Evolutionary conservation across 495 filamentous ascomycete genomes (phyloP), one percentile per base, ranked within the genome.

Genomic region (Trichocladium antarcticum): DNA sequence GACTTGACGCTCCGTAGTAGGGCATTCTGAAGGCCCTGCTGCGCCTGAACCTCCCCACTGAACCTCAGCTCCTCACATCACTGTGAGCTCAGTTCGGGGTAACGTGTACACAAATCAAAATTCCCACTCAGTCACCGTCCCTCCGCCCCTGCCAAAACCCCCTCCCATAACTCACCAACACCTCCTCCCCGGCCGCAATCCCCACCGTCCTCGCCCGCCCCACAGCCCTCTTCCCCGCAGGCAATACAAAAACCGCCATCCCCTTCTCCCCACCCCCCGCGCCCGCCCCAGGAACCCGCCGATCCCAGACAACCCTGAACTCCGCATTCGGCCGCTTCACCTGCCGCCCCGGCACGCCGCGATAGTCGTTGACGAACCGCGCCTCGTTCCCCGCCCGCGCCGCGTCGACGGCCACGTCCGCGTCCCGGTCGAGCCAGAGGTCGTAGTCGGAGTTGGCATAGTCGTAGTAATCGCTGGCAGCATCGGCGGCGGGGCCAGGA

Each of bases 361-460:
- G 72, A 54, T 83, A 88, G 61, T 88, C 84, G 55, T 88, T 88
- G 28, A 83, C 70, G 60, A 83, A 86, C 9, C 84, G 64, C 3
- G 77, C 81, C 63, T 87, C 84, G 54, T 84, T 87, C 4, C 83
- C 83, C 37, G 58, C 59, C 10, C 59, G 66, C 6, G 61, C 68
- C 3, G 82, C 84, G 58, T 88, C 84, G 14, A 87, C 72, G 5
- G 77, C 80, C 0, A 87, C 60, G 19, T 71, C 75, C 3, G 57
- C 54, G 4, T 80, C 77, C 28, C 75, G 66, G 57, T 80, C 75
- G 0, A 87, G 63, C 57, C 69, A 75, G 2, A 88, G 66, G 59
- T 87, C 84, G 56, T 87, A 87, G 53, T 85, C 74, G 1, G 74
- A 80, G 9, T 40, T 15, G 17, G 68, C 68, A 55, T 82, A 68